Percentiles rank a stretch among this genome's conserved stretches.
Conservation (phyloP, 148 eudicot genomes). For the Dysphania ambrosioides region DNA sequence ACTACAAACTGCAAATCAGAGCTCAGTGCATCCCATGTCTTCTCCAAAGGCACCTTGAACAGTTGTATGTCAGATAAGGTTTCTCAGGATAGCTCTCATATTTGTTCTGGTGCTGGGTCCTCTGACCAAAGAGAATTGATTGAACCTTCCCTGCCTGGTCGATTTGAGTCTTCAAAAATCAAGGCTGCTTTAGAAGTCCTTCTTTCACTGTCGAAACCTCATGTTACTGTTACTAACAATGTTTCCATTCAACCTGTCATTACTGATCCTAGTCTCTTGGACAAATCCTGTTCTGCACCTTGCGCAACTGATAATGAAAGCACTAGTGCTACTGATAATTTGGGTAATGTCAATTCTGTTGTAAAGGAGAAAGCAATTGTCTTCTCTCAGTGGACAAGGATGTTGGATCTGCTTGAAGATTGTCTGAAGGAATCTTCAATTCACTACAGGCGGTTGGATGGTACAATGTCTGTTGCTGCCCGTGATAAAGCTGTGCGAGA, state of each 20-base stretch:
- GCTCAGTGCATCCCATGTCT: conserved; percentile 48
- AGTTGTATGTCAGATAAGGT: conserved; percentile 42
- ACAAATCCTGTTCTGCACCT: conserved; percentile 22
- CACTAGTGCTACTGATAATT: conserved; percentile 19
- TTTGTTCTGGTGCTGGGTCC: conserved; percentile 33
- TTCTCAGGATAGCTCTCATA: conserved; percentile 21
- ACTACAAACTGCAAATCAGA: conserved; percentile 56
- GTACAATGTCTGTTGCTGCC: conserved; percentile 87
- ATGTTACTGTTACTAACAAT: conserved; percentile 5
- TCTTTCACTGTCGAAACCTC: conserved; percentile 52
- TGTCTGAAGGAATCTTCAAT: conserved; percentile 65
- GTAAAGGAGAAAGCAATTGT: conserved; percentile 86
- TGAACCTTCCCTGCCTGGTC: conserved; percentile 29
- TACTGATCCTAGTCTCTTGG: conserved; percentile 18
- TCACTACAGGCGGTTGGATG: conserved; percentile 84
- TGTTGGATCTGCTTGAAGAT: conserved; percentile 93
- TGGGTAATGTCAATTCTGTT: conserved; percentile 27
- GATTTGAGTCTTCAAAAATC: conserved; percentile 71
- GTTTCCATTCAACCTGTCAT: conserved; percentile 18
- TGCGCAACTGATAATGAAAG: conserved; percentile 18
- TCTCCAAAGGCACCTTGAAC: conserved; percentile 55
- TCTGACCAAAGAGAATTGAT: conserved; percentile 28
- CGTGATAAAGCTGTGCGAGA: conserved; percentile 94
- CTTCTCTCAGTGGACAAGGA: conserved; percentile 97
- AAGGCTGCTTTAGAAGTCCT: conserved; percentile 72